These are phyloP conservation scores for Sugiyamaella chiloensis DNA, from an alignment of 805 yeast species.

Conservation along the genomic window DNA sequence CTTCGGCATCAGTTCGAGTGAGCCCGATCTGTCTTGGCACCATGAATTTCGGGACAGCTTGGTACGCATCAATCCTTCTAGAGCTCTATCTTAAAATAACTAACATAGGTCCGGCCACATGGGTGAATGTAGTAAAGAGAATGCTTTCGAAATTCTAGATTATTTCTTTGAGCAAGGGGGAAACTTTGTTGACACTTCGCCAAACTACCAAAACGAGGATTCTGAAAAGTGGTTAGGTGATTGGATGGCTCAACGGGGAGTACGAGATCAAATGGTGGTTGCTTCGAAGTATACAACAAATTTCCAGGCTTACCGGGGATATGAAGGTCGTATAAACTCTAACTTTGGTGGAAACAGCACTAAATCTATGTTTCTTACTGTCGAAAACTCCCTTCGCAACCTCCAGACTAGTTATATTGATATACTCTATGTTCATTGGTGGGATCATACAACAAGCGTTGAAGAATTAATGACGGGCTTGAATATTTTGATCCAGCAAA, in stretches of 20 bases:
- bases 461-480: constrained; percentile 25
- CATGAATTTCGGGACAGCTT: constrained; percentile 28
- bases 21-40: constrained; percentile 27
- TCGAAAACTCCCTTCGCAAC: constrained; percentile 7
- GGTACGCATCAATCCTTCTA: too few relatives aligned
- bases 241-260: constrained; percentile 25
- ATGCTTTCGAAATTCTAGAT: constrained; percentile 23
- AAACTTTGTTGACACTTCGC: constrained; percentile 28
- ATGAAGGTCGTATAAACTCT: not conserved
- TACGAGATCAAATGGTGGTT: constrained; percentile 26
- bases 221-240: constrained; percentile 29
- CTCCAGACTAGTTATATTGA: constrained; percentile 27
- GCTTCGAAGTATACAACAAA: constrained; percentile 36
- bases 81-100: too few relatives aligned
- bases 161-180: constrained; percentile 27
- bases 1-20: constrained; percentile 27
- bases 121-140: constrained; percentile 23
- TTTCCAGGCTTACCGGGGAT: not conserved
- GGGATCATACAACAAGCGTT: constrained; percentile 27
- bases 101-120: too few relatives aligned
- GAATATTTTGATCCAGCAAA: constrained; percentile 12
- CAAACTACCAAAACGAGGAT: constrained; percentile 24
- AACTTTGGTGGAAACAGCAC: constrained; percentile 2
- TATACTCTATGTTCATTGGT: constrained; percentile 26
- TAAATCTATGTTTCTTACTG: constrained; percentile 1